Evolutionary conservation across 140 eudicot species (phyloP), one percentile per base, ranked within the genome.

Genomic region (Ambrosia hybrid): DNA sequence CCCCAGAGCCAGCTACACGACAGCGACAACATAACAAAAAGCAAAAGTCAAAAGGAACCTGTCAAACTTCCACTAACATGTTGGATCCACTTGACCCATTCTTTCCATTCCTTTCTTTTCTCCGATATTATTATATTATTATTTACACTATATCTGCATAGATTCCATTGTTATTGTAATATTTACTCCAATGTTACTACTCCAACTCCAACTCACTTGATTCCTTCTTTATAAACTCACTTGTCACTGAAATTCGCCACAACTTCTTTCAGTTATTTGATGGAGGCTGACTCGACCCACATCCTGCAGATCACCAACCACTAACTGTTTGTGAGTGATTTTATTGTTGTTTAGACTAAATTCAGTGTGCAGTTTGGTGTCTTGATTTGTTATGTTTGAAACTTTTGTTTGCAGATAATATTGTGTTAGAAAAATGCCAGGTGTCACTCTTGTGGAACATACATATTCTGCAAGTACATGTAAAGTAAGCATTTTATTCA

Each of bases 401-500:
- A 3, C 41, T 59, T 59, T 16, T 30, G 5, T 33, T 33, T 33
- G 66, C 46, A 60, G 62, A 33, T 16, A 34, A 60, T 3, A 60
- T 33, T 36, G 68, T 37, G 49, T 37, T 62, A 21, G 26, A n/a
- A 37, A 62, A 4, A 62, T 62, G 68, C 51, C 37, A 62, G 49
- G 68, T 37, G 30, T 62, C 37, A 6, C 11, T 62, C 49, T 62
- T 62, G 49, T n/a, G 68, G 68, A 62, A 3, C 49, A 62, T 62
- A 3, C 17, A 38, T 62, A 13, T 62, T 12, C 68, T 1, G 13
- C 68, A 13, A 36, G 11, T 62, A 36, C 68, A 12, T 62, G 68
- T 48, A 62, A 62, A 62, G 68, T 62, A 62, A 62, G 68, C 11
- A 62, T 62, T 62, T 7, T 26, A 36, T 62, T 36, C 46, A 36